Evolutionary conservation across 2,329 filamentous ascomycete species (phyloP), one percentile per base, ranked within the genome.

Genomic region (Amylocarpus encephaloides): DNA sequence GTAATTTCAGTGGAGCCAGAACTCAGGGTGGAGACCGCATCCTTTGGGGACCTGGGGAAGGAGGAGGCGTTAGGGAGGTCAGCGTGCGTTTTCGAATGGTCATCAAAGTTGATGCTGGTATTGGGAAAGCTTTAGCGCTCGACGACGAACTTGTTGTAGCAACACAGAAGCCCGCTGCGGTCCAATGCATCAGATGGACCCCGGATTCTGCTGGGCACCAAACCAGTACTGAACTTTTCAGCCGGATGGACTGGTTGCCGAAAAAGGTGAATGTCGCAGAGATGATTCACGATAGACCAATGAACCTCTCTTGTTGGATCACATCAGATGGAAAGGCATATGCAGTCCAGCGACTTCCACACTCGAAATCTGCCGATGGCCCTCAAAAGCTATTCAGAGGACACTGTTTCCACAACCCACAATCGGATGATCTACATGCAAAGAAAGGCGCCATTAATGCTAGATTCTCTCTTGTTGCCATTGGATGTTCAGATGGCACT

Each of bases 71-170:
- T 45, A 80, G 82, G 47, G 93, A 98, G 68, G 82, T 95, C 49
- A 95, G 86, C 61, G 78, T 98, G 43, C 86, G 89, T 10, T 98
- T 98, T 69, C 82, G 92, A 50, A 95, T 96, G 87, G 92, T 95
- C 12, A 97, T 98, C 64, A 94, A 95, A 66, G 89, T 98, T 15
- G 93, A 98, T 68, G 93, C 93, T 2, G 93, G 93, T 2, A 96
- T 98, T 60, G 83, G 84, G 59, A 88, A 84, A 62, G 89, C 88
- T 10, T 72, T 97, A 48, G 92, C 93, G 2, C 76, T 97, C 18
- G 93, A 97, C 58, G 88, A 95, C 49, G 93, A 97, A 67, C 74
- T 98, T 36, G 77, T 97, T 18, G 91, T 98, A 46, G 88, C 93
- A 4, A 98, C 93, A 0, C 77, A 82, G 50, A 95, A 93, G 64